Percentiles rank a stretch among this genome's conserved stretches.
Evolutionary conservation across 1,284 basidiomycete genomes (phyloP).

Genomic region (Ceratobasidium sp.): DNA sequence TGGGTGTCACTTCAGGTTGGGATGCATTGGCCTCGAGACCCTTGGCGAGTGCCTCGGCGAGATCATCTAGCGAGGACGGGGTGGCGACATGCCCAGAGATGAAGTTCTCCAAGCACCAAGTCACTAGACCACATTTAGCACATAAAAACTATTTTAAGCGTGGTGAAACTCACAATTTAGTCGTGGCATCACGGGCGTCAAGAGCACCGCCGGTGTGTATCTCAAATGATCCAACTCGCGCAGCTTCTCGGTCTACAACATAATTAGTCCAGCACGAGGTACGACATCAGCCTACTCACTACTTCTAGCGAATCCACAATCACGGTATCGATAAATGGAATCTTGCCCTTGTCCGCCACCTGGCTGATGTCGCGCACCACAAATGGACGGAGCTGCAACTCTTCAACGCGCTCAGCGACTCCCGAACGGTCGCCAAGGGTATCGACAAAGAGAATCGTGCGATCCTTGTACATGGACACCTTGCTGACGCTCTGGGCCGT

Average conservation of each 20-base stretch:
- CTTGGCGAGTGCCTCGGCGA: constrained; percentile 90
- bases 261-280: background rate
- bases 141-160: constrained; percentile 45
- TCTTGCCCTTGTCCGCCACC: constrained; percentile 79
- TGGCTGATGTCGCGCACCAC: constrained; percentile 79
- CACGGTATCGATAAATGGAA: constrained; percentile 94
- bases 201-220: constrained; percentile 96
- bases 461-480: constrained; percentile 77
- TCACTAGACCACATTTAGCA: constrained; percentile 64
- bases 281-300: constrained; percentile 67
- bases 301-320: constrained; percentile 88
- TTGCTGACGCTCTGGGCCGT: constrained; percentile 58
- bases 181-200: constrained; percentile 77
- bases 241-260: constrained; percentile 77
- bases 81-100: constrained; percentile 92
- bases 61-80: constrained; percentile 86
- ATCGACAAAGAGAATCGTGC: constrained; percentile 89
- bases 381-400: constrained; percentile 83
- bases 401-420: constrained; percentile 78
- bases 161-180: constrained; percentile 67
- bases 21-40: constrained; percentile 93
- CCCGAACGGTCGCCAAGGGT: constrained; percentile 79
- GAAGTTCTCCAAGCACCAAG: constrained; percentile 90
- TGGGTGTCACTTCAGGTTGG: constrained; percentile 77
- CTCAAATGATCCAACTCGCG: constrained; percentile 93